Percentiles rank a stretch among this genome's conserved stretches.
Evolutionary conservation across 129 eudicot species (phyloP).

Genomic region (Gnaphalium uliginosum): DNA sequence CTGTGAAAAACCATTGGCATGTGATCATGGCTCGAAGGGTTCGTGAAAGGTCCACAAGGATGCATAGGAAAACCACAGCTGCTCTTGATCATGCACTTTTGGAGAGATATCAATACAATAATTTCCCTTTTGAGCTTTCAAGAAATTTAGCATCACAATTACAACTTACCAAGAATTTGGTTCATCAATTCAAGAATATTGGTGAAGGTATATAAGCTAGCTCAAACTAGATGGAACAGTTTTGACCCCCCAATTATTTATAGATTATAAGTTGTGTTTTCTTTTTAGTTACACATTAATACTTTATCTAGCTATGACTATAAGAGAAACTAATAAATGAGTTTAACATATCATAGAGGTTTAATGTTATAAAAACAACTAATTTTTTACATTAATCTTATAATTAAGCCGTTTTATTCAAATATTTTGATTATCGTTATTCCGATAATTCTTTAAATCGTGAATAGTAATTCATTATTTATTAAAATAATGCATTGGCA

Average conservation of each 20-base stretch:
- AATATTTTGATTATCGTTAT: too few species aligned
- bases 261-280: background rate
- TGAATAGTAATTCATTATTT: background rate
- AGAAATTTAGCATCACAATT: slow-evolving; percentile 32
- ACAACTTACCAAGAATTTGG: slow-evolving; percentile 33
- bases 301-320: too few species aligned
- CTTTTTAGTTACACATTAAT: background rate
- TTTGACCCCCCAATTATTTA: background rate
- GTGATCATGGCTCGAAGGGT: slow-evolving; percentile 88
- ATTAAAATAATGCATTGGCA: background rate
- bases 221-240: background rate
- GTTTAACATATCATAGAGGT: too few species aligned
- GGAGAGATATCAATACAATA: slow-evolving; percentile 33
- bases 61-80: slow-evolving; percentile 39
- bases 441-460: too few species aligned
- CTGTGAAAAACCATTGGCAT: slow-evolving; percentile 98
- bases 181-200: slow-evolving; percentile 25
- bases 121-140: slow-evolving; percentile 28
- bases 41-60: slow-evolving; percentile 53
- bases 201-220: slow-evolving; percentile 39
- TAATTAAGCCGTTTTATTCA: background rate
- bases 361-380: too few species aligned
- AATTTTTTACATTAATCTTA: background rate
- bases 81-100: slow-evolving; percentile 14
- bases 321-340: background rate